A percentile compares a stretch with the other conserved stretches of the same genome.
These are phyloP conservation scores for Nakazawaea siamensis DNA, from an alignment of 805 yeast genomes.

Conservation along the genomic window DNA sequence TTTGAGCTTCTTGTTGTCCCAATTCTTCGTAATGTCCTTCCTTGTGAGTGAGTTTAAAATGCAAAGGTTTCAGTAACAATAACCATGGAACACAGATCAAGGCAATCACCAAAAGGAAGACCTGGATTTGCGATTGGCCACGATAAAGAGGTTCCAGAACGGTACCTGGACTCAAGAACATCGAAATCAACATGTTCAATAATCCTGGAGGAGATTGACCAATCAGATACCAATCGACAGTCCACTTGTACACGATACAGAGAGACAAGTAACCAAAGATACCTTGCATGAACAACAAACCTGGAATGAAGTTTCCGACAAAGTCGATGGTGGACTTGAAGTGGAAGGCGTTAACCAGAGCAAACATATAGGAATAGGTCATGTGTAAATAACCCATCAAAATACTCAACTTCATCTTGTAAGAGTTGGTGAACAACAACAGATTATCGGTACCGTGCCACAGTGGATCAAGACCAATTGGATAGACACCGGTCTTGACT, in stretches of 20 bases:
- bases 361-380: constrained; percentile 62
- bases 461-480: constrained; percentile 60
- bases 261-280: constrained; percentile 65
- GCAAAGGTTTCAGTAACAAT: constrained; percentile 56
- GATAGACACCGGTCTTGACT: constrained; percentile 40
- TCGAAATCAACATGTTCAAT: constrained; percentile 65
- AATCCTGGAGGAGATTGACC: constrained; percentile 62
- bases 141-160: constrained; percentile 58
- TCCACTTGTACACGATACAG: constrained; percentile 69
- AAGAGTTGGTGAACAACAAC: constrained; percentile 60
- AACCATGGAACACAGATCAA: constrained; percentile 71
- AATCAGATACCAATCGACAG: constrained; percentile 59
- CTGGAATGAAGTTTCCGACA: constrained; percentile 67
- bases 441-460: constrained; percentile 82
- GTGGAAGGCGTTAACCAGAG: constrained; percentile 53
- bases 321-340: constrained; percentile 58
- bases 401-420: constrained; percentile 70
- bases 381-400: constrained; percentile 71
- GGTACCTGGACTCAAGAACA: constrained; percentile 68
- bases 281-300: constrained; percentile 66
- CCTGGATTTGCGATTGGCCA: constrained; percentile 57
- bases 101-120: constrained; percentile 48
- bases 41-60: constrained; percentile 28
- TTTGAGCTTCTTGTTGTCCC: constrained; percentile 9
- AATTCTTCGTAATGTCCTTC: constrained; percentile 19